These are phyloP conservation scores for Plasmodium fragile DNA, from an alignment of 169 alveolate genomes.

Conservation along the genomic window DNA sequence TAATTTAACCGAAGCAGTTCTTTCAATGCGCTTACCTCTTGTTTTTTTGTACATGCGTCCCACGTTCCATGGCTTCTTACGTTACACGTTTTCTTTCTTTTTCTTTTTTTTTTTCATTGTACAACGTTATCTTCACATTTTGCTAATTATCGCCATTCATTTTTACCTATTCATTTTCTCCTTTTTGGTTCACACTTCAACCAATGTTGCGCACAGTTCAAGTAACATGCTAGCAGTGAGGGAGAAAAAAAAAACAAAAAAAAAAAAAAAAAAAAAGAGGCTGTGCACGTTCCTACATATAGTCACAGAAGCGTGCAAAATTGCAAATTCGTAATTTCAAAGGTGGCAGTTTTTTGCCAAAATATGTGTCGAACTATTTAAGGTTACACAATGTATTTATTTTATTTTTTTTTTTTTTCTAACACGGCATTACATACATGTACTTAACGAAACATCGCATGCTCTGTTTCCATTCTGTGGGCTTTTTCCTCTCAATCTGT, in stretches of 20 bases:
- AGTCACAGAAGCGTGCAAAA: background rate
- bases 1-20: background rate
- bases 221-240: background rate
- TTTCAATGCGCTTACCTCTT: background rate
- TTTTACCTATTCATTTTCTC: background rate
- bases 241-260: background rate
- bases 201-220: background rate
- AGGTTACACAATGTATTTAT: background rate
- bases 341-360: background rate
- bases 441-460: background rate
- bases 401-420: background rate
- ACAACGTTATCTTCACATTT: slow-evolving; percentile 2
- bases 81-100: background rate
- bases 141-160: background rate
- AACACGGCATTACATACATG: background rate
- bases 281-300: background rate
- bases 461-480: background rate
- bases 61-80: background rate
- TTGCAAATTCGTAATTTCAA: background rate
- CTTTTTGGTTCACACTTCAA: background rate
- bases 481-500: background rate
- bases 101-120: background rate
- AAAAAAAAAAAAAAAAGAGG: background rate
- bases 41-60: background rate
- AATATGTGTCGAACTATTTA: background rate